Conservation (phyloP, 2,329 filamentous ascomycete species). For the Aspergillus sp. region DNA sequence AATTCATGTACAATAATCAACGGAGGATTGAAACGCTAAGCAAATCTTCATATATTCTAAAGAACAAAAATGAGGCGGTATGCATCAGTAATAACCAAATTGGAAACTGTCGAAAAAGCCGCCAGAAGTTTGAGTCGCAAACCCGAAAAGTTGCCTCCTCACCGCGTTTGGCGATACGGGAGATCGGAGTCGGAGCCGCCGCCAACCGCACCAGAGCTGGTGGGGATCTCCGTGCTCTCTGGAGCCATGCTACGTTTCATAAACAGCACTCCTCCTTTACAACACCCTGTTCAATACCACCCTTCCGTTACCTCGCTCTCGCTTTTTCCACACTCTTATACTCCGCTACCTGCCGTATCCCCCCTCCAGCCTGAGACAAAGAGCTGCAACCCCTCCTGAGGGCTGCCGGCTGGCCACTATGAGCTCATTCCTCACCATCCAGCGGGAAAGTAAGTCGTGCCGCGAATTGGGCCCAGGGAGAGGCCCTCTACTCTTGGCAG, state of each 20-base stretch:
- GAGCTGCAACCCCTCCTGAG: slow-evolving; percentile 22
- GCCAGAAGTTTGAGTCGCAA: background rate
- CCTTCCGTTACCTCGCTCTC: background rate
- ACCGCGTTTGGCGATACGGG: slow-evolving; percentile 2
- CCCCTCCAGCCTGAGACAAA: slow-evolving; percentile 14
- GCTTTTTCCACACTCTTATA: background rate
- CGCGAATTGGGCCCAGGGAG: background rate
- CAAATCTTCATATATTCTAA: background rate
- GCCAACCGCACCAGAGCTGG: slow-evolving; percentile 13
- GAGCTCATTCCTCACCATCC: slow-evolving; percentile 83
- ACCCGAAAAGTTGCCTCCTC: slow-evolving; percentile 4
- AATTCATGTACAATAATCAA: background rate
- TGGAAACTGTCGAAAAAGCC: background rate
- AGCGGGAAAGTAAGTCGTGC: slow-evolving; percentile 66
- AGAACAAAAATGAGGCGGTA: background rate
- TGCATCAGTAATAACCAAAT: background rate
- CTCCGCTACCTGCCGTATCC: slow-evolving; percentile 6
- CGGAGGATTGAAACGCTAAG: background rate
- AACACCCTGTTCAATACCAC: background rate
- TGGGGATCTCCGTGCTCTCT: slow-evolving; percentile 17
- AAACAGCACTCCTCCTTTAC: slow-evolving; percentile 15
- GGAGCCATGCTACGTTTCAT: slow-evolving; percentile 24
- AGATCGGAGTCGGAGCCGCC: slow-evolving; percentile 8
- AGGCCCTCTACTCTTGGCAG: background rate
- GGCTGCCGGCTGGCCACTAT: slow-evolving; percentile 57